Conservation (phyloP, 306 rosid genomes). For the Cucurbita pepo region DNA sequence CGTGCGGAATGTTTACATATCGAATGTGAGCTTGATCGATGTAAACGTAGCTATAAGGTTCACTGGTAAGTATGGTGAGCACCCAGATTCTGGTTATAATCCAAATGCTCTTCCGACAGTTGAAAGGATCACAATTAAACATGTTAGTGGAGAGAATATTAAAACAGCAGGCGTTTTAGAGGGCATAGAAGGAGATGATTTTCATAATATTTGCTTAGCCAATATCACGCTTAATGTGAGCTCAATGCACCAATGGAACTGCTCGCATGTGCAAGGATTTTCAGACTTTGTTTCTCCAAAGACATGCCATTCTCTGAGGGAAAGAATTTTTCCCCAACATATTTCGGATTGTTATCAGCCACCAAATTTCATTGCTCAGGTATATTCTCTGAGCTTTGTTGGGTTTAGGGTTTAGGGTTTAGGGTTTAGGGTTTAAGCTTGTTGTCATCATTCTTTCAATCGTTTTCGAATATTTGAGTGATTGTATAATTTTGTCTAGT, state of each 20-base stretch:
- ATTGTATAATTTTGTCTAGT: background rate
- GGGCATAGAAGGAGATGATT: background rate
- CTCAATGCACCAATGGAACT: background rate
- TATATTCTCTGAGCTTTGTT: background rate
- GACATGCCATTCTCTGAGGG: background rate
- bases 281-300: background rate
- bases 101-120: constrained; percentile 34
- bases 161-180: constrained; percentile 16
- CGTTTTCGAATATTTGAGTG: background rate
- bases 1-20: constrained; percentile 22
- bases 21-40: constrained; percentile 20
- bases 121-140: constrained; percentile 21
- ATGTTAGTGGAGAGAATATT: constrained; percentile 31
- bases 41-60: constrained; percentile 22
- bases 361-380: background rate
- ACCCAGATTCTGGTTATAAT: constrained; percentile 48
- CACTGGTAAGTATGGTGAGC: constrained; percentile 31
- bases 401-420: no score
- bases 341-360: background rate
- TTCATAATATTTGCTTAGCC: constrained; percentile 23
- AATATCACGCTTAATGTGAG: constrained; percentile 18
- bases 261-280: constrained; percentile 5
- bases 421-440: no score
- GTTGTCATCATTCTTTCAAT: background rate
- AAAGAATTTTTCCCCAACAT: background rate